Conservation (phyloP, 225 moss, liverwort and hornwort genomes). For the Physcomitrium patens region DNA sequence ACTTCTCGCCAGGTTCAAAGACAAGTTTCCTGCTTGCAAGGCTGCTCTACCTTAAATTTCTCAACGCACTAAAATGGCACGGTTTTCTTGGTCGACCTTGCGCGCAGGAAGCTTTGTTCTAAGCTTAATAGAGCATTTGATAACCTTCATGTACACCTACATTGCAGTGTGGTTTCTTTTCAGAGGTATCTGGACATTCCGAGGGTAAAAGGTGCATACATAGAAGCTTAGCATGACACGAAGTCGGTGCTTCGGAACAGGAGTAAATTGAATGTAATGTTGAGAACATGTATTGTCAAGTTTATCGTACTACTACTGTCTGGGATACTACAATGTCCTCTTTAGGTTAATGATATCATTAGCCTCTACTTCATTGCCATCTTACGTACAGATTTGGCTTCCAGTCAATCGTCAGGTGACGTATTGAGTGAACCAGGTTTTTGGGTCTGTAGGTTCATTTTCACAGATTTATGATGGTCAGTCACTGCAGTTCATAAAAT, state of each 20-base stretch:
- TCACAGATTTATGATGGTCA: no score
- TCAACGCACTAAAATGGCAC: not conserved
- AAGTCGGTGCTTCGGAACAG: not conserved
- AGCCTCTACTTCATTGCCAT: no score
- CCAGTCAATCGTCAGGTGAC: no score
- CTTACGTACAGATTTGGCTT: no score
- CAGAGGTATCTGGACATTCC: not conserved
- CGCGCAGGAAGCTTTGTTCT: not conserved
- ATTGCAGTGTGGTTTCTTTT: slow-evolving; percentile 23
- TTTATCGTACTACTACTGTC: no score
- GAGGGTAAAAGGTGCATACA: slow-evolving; percentile 2
- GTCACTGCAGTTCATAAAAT: no score
- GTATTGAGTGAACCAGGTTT: no score
- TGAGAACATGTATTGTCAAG: no score
- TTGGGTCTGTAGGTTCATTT: no score
- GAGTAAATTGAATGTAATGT: no score
- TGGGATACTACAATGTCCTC: no score
- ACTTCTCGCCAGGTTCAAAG: slow-evolving; percentile 74
- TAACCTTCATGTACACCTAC: slow-evolving; percentile 14
- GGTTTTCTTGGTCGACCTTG: not conserved
- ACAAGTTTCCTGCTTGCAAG: slow-evolving; percentile 82
- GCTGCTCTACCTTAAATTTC: slow-evolving; percentile 42
- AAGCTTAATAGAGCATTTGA: not conserved
- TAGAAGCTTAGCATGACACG: not conserved
- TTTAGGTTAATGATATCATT: no score